Evolutionary conservation across 805 yeast genomes (phyloP), one percentile per base, ranked within the genome.

Genomic region (Phaffomyces thermotolerans): DNA sequence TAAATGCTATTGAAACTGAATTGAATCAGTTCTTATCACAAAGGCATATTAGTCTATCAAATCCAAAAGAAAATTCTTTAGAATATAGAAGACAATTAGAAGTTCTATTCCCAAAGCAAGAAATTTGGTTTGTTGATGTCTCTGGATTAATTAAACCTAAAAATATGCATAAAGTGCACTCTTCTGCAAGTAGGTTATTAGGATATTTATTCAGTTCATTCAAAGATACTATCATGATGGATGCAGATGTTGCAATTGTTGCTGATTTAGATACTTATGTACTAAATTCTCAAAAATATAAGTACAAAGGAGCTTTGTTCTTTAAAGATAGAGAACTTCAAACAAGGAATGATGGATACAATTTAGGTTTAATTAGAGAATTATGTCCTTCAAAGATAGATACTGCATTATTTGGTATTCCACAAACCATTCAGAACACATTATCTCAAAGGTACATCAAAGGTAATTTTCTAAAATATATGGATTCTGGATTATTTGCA

Each of bases 161-260:
- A 3, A 53, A 52, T 43, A 38, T 31, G 1, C 31, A 37, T 3
- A 46, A 48, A 29, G 73, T 72, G 45, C 52, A 45, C 3, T 64
- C 69, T 0, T 74, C 66, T 51, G 69, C 67, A n/a, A 72, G 68
- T 52, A 76, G 76, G 51, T 63, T 75, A 40, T 49, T 74, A 17
- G 78, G 79, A 1, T 63, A 67, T 13, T 51, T 74, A 40, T 75
- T 74, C 60, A 69, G 63, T 47, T 64, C 76, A 13, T 78, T 77
- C 50, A 65, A 69, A 41, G 75, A 76, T 49, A 62, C 69, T 32
- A 58, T 77, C 9, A 60, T 78, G 25, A 43, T 78, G 25, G 83
- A 78, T 54, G 71, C 78, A 3, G 82, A 77, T 54, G 62, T 73
- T 0, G 73, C 75, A 3, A 61, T 73, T 1, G 56, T 72, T 34